phyloP scores from a whole-genome alignment of 2,329 filamentous ascomycete species.

The Aureobasidium lini region DNA sequence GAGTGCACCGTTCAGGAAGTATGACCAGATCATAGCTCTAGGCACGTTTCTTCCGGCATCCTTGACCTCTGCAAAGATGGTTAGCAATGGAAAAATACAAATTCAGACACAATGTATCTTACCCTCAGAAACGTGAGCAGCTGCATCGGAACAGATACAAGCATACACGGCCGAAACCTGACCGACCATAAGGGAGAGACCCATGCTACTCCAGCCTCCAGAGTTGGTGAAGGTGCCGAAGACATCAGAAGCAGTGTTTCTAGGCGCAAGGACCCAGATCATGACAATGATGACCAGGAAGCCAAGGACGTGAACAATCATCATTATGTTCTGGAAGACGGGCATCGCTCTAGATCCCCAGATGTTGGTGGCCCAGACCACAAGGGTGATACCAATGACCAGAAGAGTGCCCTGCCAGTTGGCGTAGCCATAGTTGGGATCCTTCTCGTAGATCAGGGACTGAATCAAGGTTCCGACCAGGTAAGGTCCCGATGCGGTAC shows the following conservation, averaged over 20 bases:
- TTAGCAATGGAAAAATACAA: not conserved
- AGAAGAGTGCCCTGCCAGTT: conserved; percentile 45
- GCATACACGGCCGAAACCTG: conserved; percentile 14
- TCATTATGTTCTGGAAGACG: conserved; percentile 31
- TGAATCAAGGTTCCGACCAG: conserved; percentile 31
- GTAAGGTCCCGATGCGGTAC: conserved; percentile 28
- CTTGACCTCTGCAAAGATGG: conserved; percentile 32
- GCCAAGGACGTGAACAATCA: conserved; percentile 43
- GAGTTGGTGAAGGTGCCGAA: conserved; percentile 43
- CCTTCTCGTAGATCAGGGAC: conserved; percentile 28
- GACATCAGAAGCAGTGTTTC: conserved; percentile 34
- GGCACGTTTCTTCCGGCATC: conserved; percentile 35
- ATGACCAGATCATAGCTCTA: conserved; percentile 34
- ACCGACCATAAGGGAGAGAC: conserved; percentile 40
- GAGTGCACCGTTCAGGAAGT: conserved; percentile 25
- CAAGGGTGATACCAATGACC: conserved; percentile 39
- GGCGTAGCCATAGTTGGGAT: conserved; percentile 22
- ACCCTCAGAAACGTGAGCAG: conserved; percentile 4
- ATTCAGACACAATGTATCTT: not conserved
- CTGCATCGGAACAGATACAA: conserved; percentile 12
- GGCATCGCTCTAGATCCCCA: conserved; percentile 30
- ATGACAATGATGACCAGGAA: conserved; percentile 47
- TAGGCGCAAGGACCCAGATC: conserved; percentile 36
- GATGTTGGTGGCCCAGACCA: conserved; percentile 39
- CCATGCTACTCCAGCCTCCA: conserved; percentile 37